A percentile compares a stretch with the other conserved stretches of the same genome.
Evolutionary conservation across 2,329 filamentous ascomycete species (phyloP).

Genomic region (Fusarium sarcochroum): DNA sequence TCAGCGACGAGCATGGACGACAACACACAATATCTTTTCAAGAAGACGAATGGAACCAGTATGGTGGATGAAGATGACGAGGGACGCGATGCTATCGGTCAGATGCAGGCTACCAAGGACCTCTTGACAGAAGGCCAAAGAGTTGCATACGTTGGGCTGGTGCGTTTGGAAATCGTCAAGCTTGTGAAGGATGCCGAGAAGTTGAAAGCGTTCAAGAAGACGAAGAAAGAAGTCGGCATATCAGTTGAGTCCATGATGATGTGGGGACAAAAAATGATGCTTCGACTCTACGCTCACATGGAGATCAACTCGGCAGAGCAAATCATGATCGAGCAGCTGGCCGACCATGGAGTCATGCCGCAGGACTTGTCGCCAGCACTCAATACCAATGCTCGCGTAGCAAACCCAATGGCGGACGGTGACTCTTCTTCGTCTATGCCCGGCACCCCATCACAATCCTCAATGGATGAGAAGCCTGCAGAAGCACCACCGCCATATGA

Average conservation of each 20-base stretch:
- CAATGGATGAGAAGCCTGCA: conserved; percentile 61
- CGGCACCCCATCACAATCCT: conserved; percentile 33
- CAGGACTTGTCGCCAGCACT: conserved; percentile 86
- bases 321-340: conserved; percentile 98
- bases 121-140: conserved; percentile 94
- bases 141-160: conserved; percentile 94
- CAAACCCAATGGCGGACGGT: conserved; percentile 84
- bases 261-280: conserved; percentile 99
- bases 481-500: conserved; percentile 72
- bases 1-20: conserved; percentile 98
- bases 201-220: conserved; percentile 72
- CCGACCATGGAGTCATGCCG: conserved; percentile 90
- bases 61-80: conserved; percentile 79
- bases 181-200: conserved; percentile 79
- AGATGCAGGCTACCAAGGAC: conserved; percentile 96
- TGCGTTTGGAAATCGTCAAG: conserved; percentile 82
- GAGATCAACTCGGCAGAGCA: conserved; percentile 93
- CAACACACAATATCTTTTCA: conserved; percentile 96
- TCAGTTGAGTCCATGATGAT: conserved; percentile 86
- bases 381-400: conserved; percentile 92
- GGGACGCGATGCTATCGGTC: conserved; percentile 85
- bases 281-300: conserved; percentile 94
- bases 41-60: conserved; percentile 73
- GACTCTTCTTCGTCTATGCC: conserved; percentile 29
- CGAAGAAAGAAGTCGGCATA: conserved; percentile 79